Evolutionary conservation across 2,329 filamentous ascomycete genomes (phyloP).

Genomic region (Aureobasidium sp.): DNA sequence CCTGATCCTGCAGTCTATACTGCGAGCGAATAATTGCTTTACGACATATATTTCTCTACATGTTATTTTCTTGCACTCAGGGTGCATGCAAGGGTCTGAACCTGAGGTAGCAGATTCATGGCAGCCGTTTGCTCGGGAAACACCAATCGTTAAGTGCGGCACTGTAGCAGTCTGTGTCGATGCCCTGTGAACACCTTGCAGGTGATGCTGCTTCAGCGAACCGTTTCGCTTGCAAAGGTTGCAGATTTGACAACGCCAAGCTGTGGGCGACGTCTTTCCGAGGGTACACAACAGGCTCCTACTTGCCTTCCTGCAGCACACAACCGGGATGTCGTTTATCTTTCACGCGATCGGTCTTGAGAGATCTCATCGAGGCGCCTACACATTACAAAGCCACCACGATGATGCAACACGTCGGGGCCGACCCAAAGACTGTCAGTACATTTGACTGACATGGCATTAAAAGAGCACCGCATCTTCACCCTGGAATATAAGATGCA

Average conservation of each 20-base stretch:
- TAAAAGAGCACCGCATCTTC: background rate
- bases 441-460: background rate
- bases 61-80: background rate
- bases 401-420: background rate
- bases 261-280: background rate
- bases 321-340: slow-evolving; percentile 3
- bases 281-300: slow-evolving; percentile 5
- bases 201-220: slow-evolving; percentile 1
- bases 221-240: background rate
- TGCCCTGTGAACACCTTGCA: slow-evolving; percentile 4
- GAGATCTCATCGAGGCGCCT: background rate
- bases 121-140: background rate
- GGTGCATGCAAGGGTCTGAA: background rate
- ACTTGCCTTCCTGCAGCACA: background rate
- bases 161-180: background rate
- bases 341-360: background rate
- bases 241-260: slow-evolving; percentile 11
- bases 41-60: background rate
- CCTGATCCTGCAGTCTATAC: background rate
- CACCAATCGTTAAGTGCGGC: background rate
- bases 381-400: background rate
- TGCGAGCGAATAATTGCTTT: background rate
- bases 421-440: background rate
- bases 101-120: background rate
- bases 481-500: background rate